Evolutionary conservation across 768 basidiomycete species (phyloP).

Genomic region (Leccinum subtestaceum): DNA sequence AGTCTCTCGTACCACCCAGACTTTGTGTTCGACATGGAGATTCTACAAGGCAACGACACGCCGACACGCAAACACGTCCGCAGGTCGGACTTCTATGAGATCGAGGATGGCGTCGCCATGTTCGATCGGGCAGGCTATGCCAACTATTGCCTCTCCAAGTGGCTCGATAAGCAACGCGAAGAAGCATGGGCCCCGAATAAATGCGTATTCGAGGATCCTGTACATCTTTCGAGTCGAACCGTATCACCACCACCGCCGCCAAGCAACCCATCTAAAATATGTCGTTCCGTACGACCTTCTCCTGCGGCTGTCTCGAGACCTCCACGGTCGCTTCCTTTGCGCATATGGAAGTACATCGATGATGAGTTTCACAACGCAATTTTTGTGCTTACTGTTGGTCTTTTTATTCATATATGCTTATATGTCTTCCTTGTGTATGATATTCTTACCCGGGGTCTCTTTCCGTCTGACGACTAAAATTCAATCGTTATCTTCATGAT

Average conservation of each 20-base stretch:
- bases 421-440: constrained; percentile 29
- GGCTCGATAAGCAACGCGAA: constrained; percentile 29
- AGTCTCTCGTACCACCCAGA: constrained; percentile 23
- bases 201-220: constrained; percentile 23
- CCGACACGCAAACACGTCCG: constrained; percentile 7
- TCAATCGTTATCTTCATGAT: background rate
- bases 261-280: background rate
- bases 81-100: constrained; percentile 28
- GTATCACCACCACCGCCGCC: constrained; percentile 9
- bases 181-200: constrained; percentile 15
- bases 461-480: constrained; percentile 26
- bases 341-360: constrained; percentile 19
- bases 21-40: constrained; percentile 17
- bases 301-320: background rate
- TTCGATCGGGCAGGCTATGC: constrained; percentile 29
- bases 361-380: constrained; percentile 31
- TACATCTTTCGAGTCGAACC: constrained; percentile 12
- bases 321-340: constrained; percentile 11
- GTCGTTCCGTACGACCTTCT: background rate
- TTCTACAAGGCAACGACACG: constrained; percentile 16
- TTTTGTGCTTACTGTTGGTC: constrained; percentile 23
- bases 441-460: constrained; percentile 26
- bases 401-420: constrained; percentile 28
- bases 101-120: constrained; percentile 25
- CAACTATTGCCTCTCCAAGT: constrained; percentile 23